These are phyloP conservation scores for Lasiodiplodia sp. DNA, from an alignment of 2,329 filamentous ascomycete species.

Conservation along the genomic window DNA sequence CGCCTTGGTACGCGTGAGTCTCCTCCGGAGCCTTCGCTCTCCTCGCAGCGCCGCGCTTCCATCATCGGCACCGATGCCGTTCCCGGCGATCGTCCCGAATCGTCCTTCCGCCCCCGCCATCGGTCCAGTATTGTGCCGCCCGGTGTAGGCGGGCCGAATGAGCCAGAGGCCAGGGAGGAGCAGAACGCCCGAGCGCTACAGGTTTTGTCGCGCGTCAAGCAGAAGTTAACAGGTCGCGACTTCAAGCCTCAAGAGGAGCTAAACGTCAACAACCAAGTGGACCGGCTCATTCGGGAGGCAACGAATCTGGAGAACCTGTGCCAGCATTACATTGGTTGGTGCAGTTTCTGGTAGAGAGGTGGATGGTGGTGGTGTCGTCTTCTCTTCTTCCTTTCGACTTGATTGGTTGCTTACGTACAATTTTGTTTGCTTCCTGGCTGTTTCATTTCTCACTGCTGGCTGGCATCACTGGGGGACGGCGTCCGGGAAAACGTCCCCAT, in stretches of 20 bases:
- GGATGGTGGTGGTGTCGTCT: not conserved
- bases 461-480: slow-evolving; percentile 1
- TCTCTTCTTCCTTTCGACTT: not conserved
- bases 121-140: slow-evolving; percentile 45
- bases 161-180: slow-evolving; percentile 68
- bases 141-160: slow-evolving; percentile 39
- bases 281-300: slow-evolving; percentile 92
- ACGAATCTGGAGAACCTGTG: slow-evolving; percentile 97
- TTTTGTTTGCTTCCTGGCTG: not conserved
- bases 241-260: slow-evolving; percentile 89
- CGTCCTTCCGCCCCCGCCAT: slow-evolving; percentile 45
- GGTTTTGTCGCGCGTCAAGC: slow-evolving; percentile 88
- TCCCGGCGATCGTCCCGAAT: slow-evolving; percentile 40
- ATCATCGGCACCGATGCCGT: slow-evolving; percentile 60
- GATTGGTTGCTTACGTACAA: not conserved
- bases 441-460: slow-evolving; percentile 2
- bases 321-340: slow-evolving; percentile 99
- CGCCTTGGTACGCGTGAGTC: slow-evolving; percentile 73
- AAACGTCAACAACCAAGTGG: slow-evolving; percentile 85
- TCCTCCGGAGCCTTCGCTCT: slow-evolving; percentile 66
- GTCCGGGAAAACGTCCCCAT: not conserved
- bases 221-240: slow-evolving; percentile 93
- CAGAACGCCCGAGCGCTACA: slow-evolving; percentile 94
- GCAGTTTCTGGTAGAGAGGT: slow-evolving; percentile 86
- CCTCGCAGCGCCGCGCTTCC: slow-evolving; percentile 66